These are phyloP conservation scores for Calamus simplicifolius DNA, from an alignment of 176 grass and related monocot species.

Conservation along the genomic window DNA sequence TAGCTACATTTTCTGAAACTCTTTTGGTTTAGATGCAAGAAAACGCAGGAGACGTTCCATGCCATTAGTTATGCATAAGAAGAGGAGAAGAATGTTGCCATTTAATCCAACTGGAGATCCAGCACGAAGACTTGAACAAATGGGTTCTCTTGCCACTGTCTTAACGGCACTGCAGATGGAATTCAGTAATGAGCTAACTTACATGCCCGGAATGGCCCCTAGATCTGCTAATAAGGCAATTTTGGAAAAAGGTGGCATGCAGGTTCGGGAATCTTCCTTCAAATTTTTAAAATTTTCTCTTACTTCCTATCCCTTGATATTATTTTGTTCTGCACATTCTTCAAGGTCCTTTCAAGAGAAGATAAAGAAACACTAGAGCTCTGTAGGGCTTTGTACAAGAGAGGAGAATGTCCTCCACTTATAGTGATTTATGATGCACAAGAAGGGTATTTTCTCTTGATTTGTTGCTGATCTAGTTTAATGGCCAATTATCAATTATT, in stretches of 20 bases:
- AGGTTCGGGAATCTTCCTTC: slow-evolving; percentile 34
- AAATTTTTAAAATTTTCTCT: neutral
- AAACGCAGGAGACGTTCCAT: slow-evolving; percentile 45
- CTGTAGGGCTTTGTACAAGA: slow-evolving; percentile 62
- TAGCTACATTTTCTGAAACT: no score
- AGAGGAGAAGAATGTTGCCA: slow-evolving; percentile 70
- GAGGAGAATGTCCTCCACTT: slow-evolving; percentile 82
- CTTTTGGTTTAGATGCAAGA: slow-evolving; percentile 34
- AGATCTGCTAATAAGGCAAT: slow-evolving; percentile 53
- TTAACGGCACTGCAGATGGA: slow-evolving; percentile 52
- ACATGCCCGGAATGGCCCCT: slow-evolving; percentile 50
- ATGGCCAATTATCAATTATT: neutral
- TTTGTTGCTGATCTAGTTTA: neutral
- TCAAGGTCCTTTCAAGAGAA: slow-evolving; percentile 63
- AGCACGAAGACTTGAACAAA: slow-evolving; percentile 49
- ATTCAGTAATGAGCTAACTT: slow-evolving; percentile 72
- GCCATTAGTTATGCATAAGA: slow-evolving; percentile 63
- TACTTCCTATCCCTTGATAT: neutral
- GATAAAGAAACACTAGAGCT: slow-evolving; percentile 72
- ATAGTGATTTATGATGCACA: slow-evolving; percentile 64
- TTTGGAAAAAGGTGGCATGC: slow-evolving; percentile 78
- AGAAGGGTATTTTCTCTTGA: slow-evolving; percentile 52
- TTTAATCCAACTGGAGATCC: slow-evolving; percentile 54
- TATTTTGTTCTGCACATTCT: slow-evolving; percentile 10
- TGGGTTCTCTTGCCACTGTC: slow-evolving; percentile 79